Evolutionary conservation across 2,329 filamentous ascomycete species (phyloP).

Genomic region (Alternaria incomplexa): DNA sequence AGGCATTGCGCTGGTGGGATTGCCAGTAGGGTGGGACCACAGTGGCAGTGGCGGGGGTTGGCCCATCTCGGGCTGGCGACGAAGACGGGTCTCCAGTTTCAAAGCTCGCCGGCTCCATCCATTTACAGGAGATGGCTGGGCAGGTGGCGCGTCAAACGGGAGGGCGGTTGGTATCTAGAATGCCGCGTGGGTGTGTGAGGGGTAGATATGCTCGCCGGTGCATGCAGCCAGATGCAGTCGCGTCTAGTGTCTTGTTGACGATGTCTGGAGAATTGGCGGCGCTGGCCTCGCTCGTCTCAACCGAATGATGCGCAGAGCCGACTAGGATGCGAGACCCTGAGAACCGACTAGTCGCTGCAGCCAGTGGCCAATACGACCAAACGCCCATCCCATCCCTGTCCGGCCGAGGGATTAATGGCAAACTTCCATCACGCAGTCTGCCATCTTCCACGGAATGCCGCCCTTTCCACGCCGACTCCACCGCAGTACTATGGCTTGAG

Average conservation of each 20-base stretch:
- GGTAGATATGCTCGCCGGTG: slow-evolving; percentile 18
- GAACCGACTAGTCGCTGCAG: background rate
- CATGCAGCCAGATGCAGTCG: slow-evolving; percentile 18
- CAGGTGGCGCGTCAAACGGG: slow-evolving; percentile 26
- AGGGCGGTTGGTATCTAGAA: slow-evolving; percentile 19
- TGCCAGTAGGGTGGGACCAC: slow-evolving; percentile 58
- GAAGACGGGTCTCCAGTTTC: slow-evolving; percentile 35
- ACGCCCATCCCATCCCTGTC: background rate
- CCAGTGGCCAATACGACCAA: background rate
- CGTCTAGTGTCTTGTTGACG: slow-evolving; percentile 18
- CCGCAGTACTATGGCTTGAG: slow-evolving; percentile 4
- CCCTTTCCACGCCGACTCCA: slow-evolving; percentile 9
- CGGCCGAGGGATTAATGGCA: slow-evolving; percentile 1
- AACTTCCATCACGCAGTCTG: background rate
- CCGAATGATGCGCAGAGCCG: slow-evolving; percentile 1
- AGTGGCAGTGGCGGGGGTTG: slow-evolving; percentile 28
- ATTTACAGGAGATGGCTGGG: slow-evolving; percentile 42
- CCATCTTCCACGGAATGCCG: slow-evolving; percentile 1
- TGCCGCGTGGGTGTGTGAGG: slow-evolving; percentile 19
- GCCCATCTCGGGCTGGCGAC: slow-evolving; percentile 28
- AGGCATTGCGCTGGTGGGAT: slow-evolving; percentile 48
- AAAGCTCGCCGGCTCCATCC: slow-evolving; percentile 49
- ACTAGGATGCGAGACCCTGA: slow-evolving; percentile 8
- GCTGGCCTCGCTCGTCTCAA: slow-evolving; percentile 4
- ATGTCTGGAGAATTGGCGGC: slow-evolving; percentile 14